Evolutionary conservation across 78 protist species (phyloP).

Genomic region (Guillardia theta): DNA sequence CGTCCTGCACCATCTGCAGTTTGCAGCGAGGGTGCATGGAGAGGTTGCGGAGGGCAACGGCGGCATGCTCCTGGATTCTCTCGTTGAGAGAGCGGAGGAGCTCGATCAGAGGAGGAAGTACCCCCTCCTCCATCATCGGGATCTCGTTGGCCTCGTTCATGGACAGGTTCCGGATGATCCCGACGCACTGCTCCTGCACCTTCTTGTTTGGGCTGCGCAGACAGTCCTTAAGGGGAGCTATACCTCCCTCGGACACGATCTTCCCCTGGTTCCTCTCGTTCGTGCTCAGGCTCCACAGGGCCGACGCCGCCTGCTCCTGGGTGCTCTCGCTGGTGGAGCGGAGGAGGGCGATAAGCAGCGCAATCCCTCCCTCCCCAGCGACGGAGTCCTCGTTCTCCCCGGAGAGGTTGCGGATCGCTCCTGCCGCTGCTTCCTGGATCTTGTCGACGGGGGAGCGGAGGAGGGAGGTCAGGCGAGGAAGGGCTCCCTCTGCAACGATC

Average conservation of each 20-base stretch:
- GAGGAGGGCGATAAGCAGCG: constrained; percentile 26
- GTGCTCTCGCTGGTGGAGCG: neutral
- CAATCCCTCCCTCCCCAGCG: neutral
- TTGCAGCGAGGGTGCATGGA: constrained; percentile 20
- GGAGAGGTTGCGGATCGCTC: constrained; percentile 39
- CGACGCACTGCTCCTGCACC: constrained; percentile 31
- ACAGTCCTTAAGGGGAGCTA: neutral
- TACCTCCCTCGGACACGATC: constrained; percentile 34
- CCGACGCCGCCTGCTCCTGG: constrained; percentile 35
- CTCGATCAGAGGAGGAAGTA: constrained; percentile 1
- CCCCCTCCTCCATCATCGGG: constrained; percentile 21
- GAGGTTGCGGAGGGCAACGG: constrained; percentile 41
- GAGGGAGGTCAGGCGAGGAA: constrained; percentile 34
- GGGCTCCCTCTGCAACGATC: constrained; percentile 31
- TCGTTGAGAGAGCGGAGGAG: constrained; percentile 11
- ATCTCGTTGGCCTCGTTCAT: neutral
- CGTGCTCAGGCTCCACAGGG: neutral
- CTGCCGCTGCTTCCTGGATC: constrained; percentile 13
- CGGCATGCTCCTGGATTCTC: constrained; percentile 29
- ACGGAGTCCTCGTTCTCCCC: neutral
- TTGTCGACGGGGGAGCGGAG: neutral
- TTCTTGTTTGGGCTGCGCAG: neutral
- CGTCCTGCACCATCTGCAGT: constrained; percentile 26
- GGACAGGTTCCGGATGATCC: neutral
- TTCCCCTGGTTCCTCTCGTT: neutral